phyloP scores from a whole-genome alignment of 129 eudicot genomes.

The Helichrysum umbraculigerum region DNA sequence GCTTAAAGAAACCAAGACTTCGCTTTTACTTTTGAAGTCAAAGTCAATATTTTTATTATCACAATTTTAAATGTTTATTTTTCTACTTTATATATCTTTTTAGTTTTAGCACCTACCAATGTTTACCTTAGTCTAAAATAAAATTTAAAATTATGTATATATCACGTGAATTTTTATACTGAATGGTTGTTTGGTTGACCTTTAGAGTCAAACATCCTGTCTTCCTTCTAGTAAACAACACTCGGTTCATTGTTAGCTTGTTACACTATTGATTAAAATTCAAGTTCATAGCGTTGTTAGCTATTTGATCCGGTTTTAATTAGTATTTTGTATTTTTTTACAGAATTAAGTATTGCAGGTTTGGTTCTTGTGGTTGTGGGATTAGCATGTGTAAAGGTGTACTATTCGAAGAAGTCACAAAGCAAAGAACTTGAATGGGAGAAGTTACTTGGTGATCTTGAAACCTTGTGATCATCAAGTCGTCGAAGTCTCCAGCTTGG shows the following conservation, averaged over 20 bases:
- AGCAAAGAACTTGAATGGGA: conserved; percentile 28
- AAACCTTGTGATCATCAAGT: conserved; percentile 24
- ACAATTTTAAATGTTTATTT: not conserved
- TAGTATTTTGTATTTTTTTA: not conserved
- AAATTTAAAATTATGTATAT: not conserved
- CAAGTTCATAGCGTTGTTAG: not conserved
- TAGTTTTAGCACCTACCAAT: not conserved
- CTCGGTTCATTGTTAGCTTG: not conserved
- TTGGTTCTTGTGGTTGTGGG: conserved; percentile 35
- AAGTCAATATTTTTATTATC: conserved; percentile 10
- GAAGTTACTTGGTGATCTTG: conserved; percentile 37
- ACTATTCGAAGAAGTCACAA: conserved; percentile 28
- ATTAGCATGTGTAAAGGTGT: conserved; percentile 28
- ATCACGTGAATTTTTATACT: not conserved
- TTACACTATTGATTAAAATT: not conserved
- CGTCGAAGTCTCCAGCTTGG: not conserved
- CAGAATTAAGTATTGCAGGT: conserved; percentile 35
- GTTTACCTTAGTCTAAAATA: not conserved
- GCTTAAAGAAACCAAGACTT: conserved; percentile 2
- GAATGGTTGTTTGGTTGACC: not conserved
- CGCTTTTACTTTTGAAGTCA: conserved; percentile 22
- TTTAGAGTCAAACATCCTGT: not conserved
- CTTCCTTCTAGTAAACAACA: not conserved
- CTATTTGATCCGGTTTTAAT: not conserved
- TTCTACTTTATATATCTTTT: not conserved